Conservation (phyloP, 768 basidiomycete species). For the Pleurotus salmoneostramineus region DNA sequence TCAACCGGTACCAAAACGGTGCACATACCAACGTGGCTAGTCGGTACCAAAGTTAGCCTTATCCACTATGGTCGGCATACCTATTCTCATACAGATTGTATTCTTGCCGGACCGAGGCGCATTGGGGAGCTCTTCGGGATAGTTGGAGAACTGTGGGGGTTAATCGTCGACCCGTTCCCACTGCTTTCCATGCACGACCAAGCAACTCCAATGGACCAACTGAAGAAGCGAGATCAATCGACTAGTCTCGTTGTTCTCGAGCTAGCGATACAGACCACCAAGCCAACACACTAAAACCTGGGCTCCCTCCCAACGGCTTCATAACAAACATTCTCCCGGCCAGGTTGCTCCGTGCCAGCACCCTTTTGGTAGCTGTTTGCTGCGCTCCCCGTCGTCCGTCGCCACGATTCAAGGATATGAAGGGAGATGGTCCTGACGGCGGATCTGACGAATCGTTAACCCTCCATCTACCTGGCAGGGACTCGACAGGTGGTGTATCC, state of each 20-base stretch:
- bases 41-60: background rate
- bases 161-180: no score
- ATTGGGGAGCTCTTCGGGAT: no score
- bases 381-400: background rate
- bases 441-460: background rate
- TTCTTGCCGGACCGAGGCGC: no score
- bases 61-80: no score
- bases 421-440: background rate
- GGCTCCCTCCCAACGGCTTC: background rate
- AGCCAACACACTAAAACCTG: background rate
- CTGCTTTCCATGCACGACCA: no score
- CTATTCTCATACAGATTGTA: no score
- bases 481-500: background rate
- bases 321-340: background rate
- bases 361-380: conserved; percentile 1
- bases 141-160: no score
- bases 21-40: background rate
- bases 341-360: background rate
- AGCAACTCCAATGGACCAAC: background rate
- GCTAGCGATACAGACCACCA: background rate
- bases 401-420: conserved; percentile 6
- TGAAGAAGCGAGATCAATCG: background rate
- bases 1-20: background rate
- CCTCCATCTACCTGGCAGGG: background rate
- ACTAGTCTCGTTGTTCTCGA: background rate